Evolutionary conservation across 208 protist genomes (phyloP), one percentile per base, ranked within the genome.

Genomic region (Wallacemonas rigidus): DNA sequence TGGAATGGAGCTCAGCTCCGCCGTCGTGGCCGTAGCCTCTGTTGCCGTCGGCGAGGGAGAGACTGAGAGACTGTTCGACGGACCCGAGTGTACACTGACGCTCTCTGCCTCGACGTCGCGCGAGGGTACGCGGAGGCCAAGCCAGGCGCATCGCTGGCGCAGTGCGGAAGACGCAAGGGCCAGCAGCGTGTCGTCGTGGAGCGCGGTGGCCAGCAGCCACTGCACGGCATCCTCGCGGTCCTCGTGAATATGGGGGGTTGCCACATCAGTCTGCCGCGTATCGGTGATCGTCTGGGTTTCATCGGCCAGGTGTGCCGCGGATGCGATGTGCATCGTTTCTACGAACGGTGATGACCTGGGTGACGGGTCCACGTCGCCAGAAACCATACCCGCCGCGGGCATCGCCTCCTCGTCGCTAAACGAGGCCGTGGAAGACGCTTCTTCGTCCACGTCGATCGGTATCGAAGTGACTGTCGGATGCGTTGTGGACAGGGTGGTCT

Each of bases 381-480:
- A 0, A 26, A 26, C 26, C 26, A 26, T 26, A 26, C 26, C 26
- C 26, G 26, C 26, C 26, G 26, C 26, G 26, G 26, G 26, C 26
- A 26, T 26, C 26, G 26, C 26, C 26, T 26, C 26, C 26, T 26
- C 26, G 26, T 26, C 26, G 26, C 26, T 26, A 26, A 26, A 26
- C 26, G 26, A 26, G 26, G 26, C 26, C 26, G 26, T 26, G 26
- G 26, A 26, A 26, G 26, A 26, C 26, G 26, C 26, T 8, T 50
- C 60, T 14, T 67, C 64, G 38, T 67, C 67, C 36, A 69, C 40
- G 57, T 69, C 44, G 74, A 72, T 75, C 48, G 75, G 69, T 40
- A 69, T 79, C 48, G 67, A 77, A 48, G 14, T 7, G 53, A 6
- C 11, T 7, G 53, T 6, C 17, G 53, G 48, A n/a, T 53, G 48